Conservation (phyloP, 2,329 filamentous ascomycete genomes). For the Ophiosphaerella korrae region DNA sequence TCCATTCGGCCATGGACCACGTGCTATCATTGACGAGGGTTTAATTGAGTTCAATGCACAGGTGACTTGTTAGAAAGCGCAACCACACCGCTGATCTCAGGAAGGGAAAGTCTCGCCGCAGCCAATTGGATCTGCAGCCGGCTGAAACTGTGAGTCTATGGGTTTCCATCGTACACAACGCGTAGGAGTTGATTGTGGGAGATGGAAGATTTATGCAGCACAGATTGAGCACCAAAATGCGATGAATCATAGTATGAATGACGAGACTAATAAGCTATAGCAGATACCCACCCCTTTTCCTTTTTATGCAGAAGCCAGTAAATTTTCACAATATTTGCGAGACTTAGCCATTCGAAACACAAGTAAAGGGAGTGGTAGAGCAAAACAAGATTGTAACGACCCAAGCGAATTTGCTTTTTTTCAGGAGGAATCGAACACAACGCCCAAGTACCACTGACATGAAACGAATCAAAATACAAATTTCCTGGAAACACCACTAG, state of each 20-base stretch:
- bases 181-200: background rate
- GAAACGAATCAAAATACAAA: constrained; percentile 4
- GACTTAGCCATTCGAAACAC: too few relatives aligned
- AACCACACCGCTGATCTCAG: too few relatives aligned
- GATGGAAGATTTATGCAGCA: too few relatives aligned
- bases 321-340: background rate
- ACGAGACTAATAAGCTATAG: constrained; percentile 2
- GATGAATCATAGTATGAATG: background rate
- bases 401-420: constrained; percentile 20
- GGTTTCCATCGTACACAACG: too few relatives aligned
- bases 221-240: background rate
- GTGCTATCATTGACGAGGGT: background rate
- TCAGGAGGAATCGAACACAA: constrained; percentile 16
- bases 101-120: too few relatives aligned
- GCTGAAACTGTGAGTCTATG: too few relatives aligned
- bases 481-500: constrained; percentile 23
- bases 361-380: background rate
- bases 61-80: too few relatives aligned
- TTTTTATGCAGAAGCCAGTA: constrained; percentile 14
- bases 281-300: constrained; percentile 8
- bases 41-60: background rate
- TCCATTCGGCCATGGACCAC: background rate
- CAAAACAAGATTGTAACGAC: background rate
- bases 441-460: constrained; percentile 6
- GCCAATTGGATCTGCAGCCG: too few relatives aligned